Percentiles rank a stretch among this genome's conserved stretches.
These are phyloP conservation scores for Amanita polypyramis DNA, from an alignment of 768 basidiomycete species.

Conservation along the genomic window DNA sequence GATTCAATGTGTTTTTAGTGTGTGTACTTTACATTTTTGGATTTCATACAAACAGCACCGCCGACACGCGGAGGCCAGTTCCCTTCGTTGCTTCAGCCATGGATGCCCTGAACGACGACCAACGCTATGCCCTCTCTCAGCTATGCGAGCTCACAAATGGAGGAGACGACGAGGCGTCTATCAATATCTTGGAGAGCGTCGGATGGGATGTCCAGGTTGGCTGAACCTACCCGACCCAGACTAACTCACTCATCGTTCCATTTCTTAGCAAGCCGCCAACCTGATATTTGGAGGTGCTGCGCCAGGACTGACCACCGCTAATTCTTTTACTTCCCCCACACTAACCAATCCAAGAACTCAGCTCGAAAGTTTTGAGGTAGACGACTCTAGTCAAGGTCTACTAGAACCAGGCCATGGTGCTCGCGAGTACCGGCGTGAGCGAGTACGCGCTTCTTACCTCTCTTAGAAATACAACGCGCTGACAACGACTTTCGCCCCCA, in stretches of 20 bases:
- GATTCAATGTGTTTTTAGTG: background rate
- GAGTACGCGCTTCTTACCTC: conserved; percentile 9
- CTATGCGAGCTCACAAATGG: conserved; percentile 50
- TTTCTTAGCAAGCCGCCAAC: conserved; percentile 43
- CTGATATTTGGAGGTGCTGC: conserved; percentile 37
- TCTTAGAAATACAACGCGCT: conserved; percentile 1
- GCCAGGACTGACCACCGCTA: conserved; percentile 11
- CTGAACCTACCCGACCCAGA: background rate
- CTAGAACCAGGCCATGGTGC: conserved; percentile 10
- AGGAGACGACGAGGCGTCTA: conserved; percentile 50
- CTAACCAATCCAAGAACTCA: conserved; percentile 5
- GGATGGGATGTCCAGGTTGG: conserved; percentile 63
- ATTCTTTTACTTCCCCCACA: conserved; percentile 6
- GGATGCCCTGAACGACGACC: conserved; percentile 14
- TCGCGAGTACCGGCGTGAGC: conserved; percentile 9
- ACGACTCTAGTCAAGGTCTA: conserved; percentile 35
- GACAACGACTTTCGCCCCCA: conserved; percentile 7
- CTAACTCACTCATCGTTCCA: background rate
- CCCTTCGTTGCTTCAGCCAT: conserved; percentile 7
- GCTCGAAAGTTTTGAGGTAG: conserved; percentile 36
- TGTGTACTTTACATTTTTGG: conserved; percentile 2
- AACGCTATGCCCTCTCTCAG: conserved; percentile 29
- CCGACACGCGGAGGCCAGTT: conserved; percentile 1
- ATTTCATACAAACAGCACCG: conserved; percentile 4
- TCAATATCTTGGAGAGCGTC: conserved; percentile 49